Percentiles rank a stretch among this genome's conserved stretches.
Evolutionary conservation across 306 rosid species (phyloP).

Genomic region (Astragalus glycyphyllos): DNA sequence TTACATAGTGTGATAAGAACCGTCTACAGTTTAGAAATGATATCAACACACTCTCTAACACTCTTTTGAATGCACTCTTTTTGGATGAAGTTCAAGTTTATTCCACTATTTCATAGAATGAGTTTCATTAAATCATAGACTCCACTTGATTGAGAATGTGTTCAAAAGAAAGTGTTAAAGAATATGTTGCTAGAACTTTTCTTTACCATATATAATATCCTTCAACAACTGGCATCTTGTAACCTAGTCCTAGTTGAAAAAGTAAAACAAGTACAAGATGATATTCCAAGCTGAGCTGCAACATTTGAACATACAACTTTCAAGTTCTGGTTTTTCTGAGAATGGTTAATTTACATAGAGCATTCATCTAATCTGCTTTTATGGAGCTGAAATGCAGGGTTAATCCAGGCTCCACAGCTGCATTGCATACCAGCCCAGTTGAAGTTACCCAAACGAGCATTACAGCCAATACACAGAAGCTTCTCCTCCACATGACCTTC

Average conservation of each 20-base stretch:
- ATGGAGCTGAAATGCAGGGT: constrained; percentile 87
- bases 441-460: constrained; percentile 84
- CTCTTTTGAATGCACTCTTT: too few relatives aligned
- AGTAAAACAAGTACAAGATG: not conserved
- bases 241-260: not conserved
- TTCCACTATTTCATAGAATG: too few relatives aligned
- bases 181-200: too few relatives aligned
- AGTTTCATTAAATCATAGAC: too few relatives aligned
- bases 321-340: constrained; percentile 27
- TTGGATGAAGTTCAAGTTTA: too few relatives aligned
- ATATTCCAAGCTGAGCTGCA: constrained; percentile 21
- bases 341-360: constrained; percentile 27
- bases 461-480: constrained; percentile 77
- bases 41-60: too few relatives aligned
- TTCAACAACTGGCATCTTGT: too few relatives aligned
- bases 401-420: constrained; percentile 90
- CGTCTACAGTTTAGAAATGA: too few relatives aligned
- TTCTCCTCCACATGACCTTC: constrained; percentile 83
- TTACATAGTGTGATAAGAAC: too few relatives aligned
- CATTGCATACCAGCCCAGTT: constrained; percentile 94
- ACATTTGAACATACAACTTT: not conserved
- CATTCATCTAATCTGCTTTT: constrained; percentile 84
- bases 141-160: too few relatives aligned
- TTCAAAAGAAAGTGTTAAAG: too few relatives aligned
- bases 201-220: too few relatives aligned